phyloP scores from a whole-genome alignment of 2,329 filamentous ascomycete genomes.

The Venturia nashicola region DNA sequence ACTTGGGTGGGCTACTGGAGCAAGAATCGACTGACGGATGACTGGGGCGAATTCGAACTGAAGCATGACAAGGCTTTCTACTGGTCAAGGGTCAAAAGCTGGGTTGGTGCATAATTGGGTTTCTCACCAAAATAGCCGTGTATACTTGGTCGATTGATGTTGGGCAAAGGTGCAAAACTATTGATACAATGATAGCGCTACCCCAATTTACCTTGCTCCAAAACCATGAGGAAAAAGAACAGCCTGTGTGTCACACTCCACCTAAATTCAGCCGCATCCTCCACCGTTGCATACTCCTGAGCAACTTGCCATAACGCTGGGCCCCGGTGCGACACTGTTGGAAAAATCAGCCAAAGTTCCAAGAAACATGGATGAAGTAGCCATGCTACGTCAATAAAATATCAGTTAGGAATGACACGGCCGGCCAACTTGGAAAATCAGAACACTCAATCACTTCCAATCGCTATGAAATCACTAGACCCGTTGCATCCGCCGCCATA shows the following conservation, averaged over 20 bases:
- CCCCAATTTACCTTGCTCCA: neutral
- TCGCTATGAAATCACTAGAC: too few species aligned
- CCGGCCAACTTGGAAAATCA: too few species aligned
- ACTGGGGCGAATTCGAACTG: conserved; percentile 71
- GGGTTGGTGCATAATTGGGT: neutral
- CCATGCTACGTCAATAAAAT: too few species aligned
- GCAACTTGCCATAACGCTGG: too few species aligned
- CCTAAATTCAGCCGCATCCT: too few species aligned
- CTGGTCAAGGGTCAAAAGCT: conserved; percentile 50
- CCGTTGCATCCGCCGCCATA: neutral
- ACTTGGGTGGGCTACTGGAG: conserved; percentile 84
- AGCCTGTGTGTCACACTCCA: neutral
- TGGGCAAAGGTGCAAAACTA: neutral
- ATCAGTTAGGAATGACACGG: too few species aligned
- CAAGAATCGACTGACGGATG: conserved; percentile 79
- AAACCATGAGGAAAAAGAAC: neutral
- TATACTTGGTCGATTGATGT: neutral
- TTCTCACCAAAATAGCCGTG: neutral
- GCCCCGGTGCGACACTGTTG: too few species aligned
- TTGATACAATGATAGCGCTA: neutral
- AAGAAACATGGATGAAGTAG: too few species aligned
- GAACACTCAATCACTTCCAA: too few species aligned
- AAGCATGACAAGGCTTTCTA: conserved; percentile 50
- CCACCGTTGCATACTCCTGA: too few species aligned
- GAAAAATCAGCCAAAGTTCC: too few species aligned